A percentile compares a stretch with the other conserved stretches of the same genome.
Evolutionary conservation across 805 yeast species (phyloP).

Genomic region (Kodamaea kaohsiungensis): DNA sequence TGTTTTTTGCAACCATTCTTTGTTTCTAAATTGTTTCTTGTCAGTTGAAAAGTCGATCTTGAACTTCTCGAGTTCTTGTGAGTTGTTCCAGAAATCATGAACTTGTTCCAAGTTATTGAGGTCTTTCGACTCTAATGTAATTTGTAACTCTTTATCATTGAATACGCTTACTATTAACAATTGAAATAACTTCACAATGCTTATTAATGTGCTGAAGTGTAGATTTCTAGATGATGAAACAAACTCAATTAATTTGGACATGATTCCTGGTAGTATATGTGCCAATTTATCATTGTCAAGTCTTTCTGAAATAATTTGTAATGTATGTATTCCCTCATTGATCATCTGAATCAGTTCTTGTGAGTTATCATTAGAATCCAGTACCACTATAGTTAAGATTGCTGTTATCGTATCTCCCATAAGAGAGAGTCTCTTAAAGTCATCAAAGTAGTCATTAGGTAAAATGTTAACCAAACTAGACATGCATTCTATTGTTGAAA

Average conservation of each 20-base stretch:
- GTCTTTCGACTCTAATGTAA: constrained; percentile 1
- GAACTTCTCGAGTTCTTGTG: neutral
- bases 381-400: constrained; percentile 20
- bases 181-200: constrained; percentile 23
- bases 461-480: constrained; percentile 15
- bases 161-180: constrained; percentile 30
- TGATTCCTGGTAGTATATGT: constrained; percentile 41
- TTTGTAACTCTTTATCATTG: constrained; percentile 22
- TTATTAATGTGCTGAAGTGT: constrained; percentile 23
- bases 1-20: constrained; percentile 40
- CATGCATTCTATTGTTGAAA: constrained; percentile 18
- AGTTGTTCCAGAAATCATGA: constrained; percentile 14
- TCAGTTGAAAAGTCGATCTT: neutral
- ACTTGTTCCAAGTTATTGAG: constrained; percentile 13
- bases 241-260: constrained; percentile 34
- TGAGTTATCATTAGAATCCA: constrained; percentile 9
- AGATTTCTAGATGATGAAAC: constrained; percentile 20
- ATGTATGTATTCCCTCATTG: constrained; percentile 13
- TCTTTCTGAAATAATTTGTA: constrained; percentile 16
- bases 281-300: constrained; percentile 35
- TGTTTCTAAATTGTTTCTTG: constrained; percentile 17
- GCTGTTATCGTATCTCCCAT: constrained; percentile 32
- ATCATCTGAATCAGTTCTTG: constrained; percentile 20
- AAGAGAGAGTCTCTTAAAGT: constrained; percentile 21
- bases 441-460: constrained; percentile 22